phyloP scores from a whole-genome alignment of 2,329 filamentous ascomycete species.

The Diaporthe batatas region DNA sequence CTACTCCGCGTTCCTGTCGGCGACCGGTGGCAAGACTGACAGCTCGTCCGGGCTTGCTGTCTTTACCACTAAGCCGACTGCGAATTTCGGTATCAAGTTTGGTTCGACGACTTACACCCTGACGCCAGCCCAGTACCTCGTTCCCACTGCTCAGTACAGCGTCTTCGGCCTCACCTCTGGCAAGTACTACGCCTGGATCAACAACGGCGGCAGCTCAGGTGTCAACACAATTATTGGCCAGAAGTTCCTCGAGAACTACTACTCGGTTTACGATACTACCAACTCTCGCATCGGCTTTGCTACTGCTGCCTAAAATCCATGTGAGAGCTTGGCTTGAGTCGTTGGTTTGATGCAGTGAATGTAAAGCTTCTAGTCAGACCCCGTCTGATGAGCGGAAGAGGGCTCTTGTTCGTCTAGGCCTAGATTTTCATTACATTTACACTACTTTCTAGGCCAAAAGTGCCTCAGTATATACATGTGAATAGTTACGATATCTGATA shows the following conservation, averaged over 20 bases:
- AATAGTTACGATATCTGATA: not conserved
- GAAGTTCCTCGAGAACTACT: conserved; percentile 51
- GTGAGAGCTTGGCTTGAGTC: not conserved
- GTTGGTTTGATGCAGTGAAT: not conserved
- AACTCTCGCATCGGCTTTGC: conserved; percentile 45
- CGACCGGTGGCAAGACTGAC: conserved; percentile 47
- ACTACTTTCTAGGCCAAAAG: not conserved
- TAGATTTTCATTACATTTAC: not conserved
- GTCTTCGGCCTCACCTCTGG: conserved; percentile 44
- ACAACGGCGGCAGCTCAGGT: conserved; percentile 46
- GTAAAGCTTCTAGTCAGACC: not conserved
- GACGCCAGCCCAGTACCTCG: conserved; percentile 47
- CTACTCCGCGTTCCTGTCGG: conserved; percentile 48
- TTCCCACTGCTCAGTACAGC: conserved; percentile 47
- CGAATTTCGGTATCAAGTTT: conserved; percentile 49
- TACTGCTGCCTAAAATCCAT: conserved; percentile 36
- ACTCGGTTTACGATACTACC: conserved; percentile 47
- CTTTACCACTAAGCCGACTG: conserved; percentile 47
- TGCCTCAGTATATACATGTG: not conserved
- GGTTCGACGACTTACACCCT: conserved; percentile 48
- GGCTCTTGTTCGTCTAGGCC: not conserved
- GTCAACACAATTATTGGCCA: conserved; percentile 49
- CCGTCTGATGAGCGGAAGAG: too few relatives aligned
- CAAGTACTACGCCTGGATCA: conserved; percentile 50
- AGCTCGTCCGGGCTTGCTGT: conserved; percentile 46